These are phyloP conservation scores for Fusarium xylarioides DNA, from an alignment of 2,329 filamentous ascomycete genomes.

Conservation along the genomic window DNA sequence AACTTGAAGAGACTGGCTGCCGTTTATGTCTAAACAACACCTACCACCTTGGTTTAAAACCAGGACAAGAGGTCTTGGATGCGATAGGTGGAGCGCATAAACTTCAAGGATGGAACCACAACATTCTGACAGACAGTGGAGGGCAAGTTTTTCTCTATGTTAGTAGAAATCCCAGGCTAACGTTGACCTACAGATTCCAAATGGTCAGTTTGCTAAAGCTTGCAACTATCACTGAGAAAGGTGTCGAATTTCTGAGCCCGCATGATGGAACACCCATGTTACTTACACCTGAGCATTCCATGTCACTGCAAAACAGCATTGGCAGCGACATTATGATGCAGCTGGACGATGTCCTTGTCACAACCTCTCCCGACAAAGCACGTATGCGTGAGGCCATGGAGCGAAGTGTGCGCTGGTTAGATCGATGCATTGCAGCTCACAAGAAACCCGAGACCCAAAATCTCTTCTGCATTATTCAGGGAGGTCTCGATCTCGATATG, in stretches of 20 bases:
- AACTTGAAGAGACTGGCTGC: slow-evolving; percentile 89
- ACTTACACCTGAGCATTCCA: slow-evolving; percentile 96
- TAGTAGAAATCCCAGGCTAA: slow-evolving; percentile 7
- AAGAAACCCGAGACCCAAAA: slow-evolving; percentile 85
- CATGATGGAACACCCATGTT: slow-evolving; percentile 97
- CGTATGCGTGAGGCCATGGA: slow-evolving; percentile 96
- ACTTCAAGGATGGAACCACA: slow-evolving; percentile 93
- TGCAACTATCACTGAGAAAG: slow-evolving; percentile 93
- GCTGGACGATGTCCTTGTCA: slow-evolving; percentile 96
- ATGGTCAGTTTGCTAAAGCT: slow-evolving; percentile 97
- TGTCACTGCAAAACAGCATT: slow-evolving; percentile 94
- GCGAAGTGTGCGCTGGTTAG: slow-evolving; percentile 92
- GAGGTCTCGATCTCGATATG: slow-evolving; percentile 88
- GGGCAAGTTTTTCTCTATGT: slow-evolving; percentile 57
- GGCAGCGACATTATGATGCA: slow-evolving; percentile 99
- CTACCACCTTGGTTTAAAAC: slow-evolving; percentile 94
- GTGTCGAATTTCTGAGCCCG: slow-evolving; percentile 93
- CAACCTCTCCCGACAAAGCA: slow-evolving; percentile 86
- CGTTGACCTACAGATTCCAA: slow-evolving; percentile 77
- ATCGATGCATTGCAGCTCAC: slow-evolving; percentile 92
- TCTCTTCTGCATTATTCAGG: slow-evolving; percentile 98
- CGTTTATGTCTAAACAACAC: slow-evolving; percentile 96
- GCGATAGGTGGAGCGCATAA: slow-evolving; percentile 91
- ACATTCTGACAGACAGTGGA: slow-evolving; percentile 86
- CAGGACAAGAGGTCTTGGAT: slow-evolving; percentile 88